A percentile compares a stretch with the other conserved stretches of the same genome.
phyloP scores from a whole-genome alignment of 768 basidiomycete genomes.

The Mycena galopus region DNA sequence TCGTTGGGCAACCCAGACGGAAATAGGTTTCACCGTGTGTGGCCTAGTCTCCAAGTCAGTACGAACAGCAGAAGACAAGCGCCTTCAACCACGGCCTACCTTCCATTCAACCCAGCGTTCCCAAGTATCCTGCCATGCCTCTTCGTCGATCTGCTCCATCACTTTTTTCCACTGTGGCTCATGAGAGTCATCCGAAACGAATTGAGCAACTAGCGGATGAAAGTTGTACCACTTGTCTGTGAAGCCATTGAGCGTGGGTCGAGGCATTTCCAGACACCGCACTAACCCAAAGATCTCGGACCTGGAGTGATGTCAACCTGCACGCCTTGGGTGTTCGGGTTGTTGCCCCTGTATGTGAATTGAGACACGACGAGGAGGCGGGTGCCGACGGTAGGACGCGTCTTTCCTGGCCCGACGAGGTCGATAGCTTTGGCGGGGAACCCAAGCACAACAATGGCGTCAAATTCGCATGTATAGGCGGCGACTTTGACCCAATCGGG shows the following conservation, averaged over 20 bases:
- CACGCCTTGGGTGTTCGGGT: slow-evolving; percentile 18
- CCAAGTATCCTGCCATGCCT: slow-evolving; percentile 30
- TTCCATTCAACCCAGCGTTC: slow-evolving; percentile 32
- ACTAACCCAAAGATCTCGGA: slow-evolving; percentile 18
- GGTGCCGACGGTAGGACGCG: slow-evolving; percentile 27
- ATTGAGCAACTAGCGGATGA: slow-evolving; percentile 37
- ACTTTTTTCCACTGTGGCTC: slow-evolving; percentile 27
- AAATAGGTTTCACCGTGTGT: slow-evolving; percentile 34
- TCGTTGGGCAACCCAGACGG: slow-evolving; percentile 34
- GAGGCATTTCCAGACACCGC: neutral
- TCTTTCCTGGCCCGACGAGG: slow-evolving; percentile 25
- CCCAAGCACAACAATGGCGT: slow-evolving; percentile 35
- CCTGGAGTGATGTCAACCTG: slow-evolving; percentile 33
- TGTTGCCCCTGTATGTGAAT: slow-evolving; percentile 28
- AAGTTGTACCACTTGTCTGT: slow-evolving; percentile 37
- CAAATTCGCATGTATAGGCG: slow-evolving; percentile 34
- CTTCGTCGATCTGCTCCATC: slow-evolving; percentile 31
- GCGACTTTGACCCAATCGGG: slow-evolving; percentile 38
- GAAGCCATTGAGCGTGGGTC: too few relatives aligned
- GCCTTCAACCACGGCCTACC: neutral
- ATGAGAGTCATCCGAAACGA: slow-evolving; percentile 30
- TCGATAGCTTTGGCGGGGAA: slow-evolving; percentile 34
- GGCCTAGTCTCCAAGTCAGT: neutral
- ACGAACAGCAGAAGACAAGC: neutral
- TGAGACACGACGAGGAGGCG: slow-evolving; percentile 35